Evolutionary conservation across 2,329 filamentous ascomycete species (phyloP).

Genomic region (Lachnum nothofagi): DNA sequence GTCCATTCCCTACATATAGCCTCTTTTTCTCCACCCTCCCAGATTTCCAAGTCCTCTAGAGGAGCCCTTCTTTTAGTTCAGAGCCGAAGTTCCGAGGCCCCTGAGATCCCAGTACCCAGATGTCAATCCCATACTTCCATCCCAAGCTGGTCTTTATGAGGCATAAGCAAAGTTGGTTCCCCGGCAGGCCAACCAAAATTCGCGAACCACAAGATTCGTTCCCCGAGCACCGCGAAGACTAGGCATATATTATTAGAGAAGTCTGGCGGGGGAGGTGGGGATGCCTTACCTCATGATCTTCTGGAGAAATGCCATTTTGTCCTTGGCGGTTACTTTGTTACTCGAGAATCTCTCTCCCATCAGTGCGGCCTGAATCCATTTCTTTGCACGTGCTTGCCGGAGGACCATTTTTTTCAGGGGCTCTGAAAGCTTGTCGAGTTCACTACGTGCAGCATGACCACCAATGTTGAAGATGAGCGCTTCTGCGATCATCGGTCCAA

Average conservation of each 20-base stretch:
- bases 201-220: conserved; percentile 63
- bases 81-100: too few relatives aligned
- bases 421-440: conserved; percentile 66
- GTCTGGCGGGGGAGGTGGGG: neutral
- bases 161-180: conserved; percentile 56
- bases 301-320: conserved; percentile 61
- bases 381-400: conserved; percentile 49
- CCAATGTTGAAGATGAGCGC: conserved; percentile 61
- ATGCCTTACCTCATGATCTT: conserved; percentile 55
- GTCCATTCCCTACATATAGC: too few relatives aligned
- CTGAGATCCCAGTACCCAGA: too few relatives aligned
- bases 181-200: conserved; percentile 68
- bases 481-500: conserved; percentile 57
- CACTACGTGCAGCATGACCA: conserved; percentile 63
- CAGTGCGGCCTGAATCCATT: conserved; percentile 60
- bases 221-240: conserved; percentile 59
- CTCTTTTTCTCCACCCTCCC: too few relatives aligned
- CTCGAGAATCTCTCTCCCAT: conserved; percentile 47
- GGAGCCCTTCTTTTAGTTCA: too few relatives aligned
- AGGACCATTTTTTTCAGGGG: conserved; percentile 65
- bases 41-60: too few relatives aligned
- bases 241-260: conserved; percentile 1
- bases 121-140: neutral
- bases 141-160: conserved; percentile 37
- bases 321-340: conserved; percentile 50